Evolutionary conservation across 2,329 filamentous ascomycete species (phyloP).

Genomic region (Zymoseptoria crescenta): DNA sequence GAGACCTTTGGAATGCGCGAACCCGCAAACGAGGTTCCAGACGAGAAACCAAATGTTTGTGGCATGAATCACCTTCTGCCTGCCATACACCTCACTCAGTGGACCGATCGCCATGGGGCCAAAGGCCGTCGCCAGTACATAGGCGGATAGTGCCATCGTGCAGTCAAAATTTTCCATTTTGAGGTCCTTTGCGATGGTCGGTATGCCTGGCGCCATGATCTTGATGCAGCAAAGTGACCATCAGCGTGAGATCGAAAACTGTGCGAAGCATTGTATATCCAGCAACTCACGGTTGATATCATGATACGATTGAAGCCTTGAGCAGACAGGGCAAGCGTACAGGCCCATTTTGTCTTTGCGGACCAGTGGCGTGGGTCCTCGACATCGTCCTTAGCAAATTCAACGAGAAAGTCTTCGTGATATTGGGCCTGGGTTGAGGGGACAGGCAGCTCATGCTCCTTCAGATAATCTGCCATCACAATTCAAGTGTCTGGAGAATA

Average conservation of each 20-base stretch:
- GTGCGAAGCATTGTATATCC: neutral
- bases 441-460: neutral
- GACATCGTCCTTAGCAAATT: neutral
- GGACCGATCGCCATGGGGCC: conserved; percentile 14
- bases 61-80: conserved; percentile 35
- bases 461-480: neutral
- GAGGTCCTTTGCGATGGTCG: conserved; percentile 35
- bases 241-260: neutral
- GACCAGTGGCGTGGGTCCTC: neutral
- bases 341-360: conserved; percentile 38
- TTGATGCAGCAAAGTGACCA: neutral
- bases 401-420: neutral
- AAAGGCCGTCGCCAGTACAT: conserved; percentile 17
- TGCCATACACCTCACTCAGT: conserved; percentile 40
- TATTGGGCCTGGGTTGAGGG: neutral
- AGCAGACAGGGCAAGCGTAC: conserved; percentile 43
- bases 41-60: conserved; percentile 46
- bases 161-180: conserved; percentile 23
- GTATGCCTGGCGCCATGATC: conserved; percentile 45
- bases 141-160: conserved; percentile 15
- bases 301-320: conserved; percentile 47
- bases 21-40: conserved; percentile 44
- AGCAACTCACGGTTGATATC: conserved; percentile 29
- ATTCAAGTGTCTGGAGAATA: neutral
- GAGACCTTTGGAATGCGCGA: conserved; percentile 34